A percentile compares a stretch with the other conserved stretches of the same genome.
Evolutionary conservation across 768 basidiomycete species (phyloP).

Genomic region (Coprinopsis cinerea): DNA sequence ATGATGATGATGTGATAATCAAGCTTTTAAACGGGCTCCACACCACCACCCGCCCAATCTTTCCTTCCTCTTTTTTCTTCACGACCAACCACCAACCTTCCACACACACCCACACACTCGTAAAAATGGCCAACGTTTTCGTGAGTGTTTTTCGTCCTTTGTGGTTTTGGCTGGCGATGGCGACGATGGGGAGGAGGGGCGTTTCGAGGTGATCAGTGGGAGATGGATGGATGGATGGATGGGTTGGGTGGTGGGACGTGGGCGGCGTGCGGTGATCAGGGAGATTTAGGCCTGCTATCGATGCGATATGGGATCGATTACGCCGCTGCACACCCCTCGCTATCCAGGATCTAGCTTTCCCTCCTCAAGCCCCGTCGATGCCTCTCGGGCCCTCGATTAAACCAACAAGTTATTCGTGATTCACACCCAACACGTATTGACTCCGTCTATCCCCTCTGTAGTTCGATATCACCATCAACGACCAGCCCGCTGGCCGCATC

Average conservation of each 20-base stretch:
- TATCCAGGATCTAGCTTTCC: too few species aligned
- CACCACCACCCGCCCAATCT: too few species aligned
- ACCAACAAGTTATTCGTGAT: neutral
- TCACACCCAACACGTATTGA: neutral
- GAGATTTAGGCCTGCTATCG: too few species aligned
- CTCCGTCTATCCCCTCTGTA: slow-evolving; percentile 18
- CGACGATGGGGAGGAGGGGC: neutral
- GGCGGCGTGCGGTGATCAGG: too few species aligned
- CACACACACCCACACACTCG: too few species aligned
- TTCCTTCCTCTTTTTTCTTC: too few species aligned
- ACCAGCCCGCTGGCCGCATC: slow-evolving; percentile 45
- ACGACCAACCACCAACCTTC: too few species aligned
- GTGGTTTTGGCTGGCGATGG: neutral
- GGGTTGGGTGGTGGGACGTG: too few species aligned
- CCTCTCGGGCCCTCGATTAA: neutral
- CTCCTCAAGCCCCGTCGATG: slow-evolving; percentile 1
- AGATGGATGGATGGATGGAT: neutral
- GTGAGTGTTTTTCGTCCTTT: slow-evolving; percentile 14
- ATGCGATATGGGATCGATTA: too few species aligned
- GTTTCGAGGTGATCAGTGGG: neutral
- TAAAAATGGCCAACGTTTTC: slow-evolving; percentile 26
- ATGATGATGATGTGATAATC: too few species aligned
- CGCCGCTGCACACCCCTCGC: too few species aligned
- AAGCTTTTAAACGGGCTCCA: too few species aligned
- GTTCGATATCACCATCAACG: slow-evolving; percentile 62